Base-by-base conservation (phyloP, 345 rosid species). In the Populus nigra region DNA sequence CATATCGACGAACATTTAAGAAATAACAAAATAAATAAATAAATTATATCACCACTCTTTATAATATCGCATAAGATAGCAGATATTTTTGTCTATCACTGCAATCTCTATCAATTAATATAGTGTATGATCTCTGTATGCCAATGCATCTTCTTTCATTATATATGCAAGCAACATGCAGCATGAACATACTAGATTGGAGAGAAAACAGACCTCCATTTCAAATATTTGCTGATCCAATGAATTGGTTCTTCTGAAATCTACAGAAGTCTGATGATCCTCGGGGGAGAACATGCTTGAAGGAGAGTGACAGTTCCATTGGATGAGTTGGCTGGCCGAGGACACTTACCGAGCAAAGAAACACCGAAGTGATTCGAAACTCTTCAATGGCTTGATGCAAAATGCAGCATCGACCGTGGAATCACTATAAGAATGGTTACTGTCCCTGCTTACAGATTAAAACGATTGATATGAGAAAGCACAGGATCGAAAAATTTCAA, bases 261-360 rank as follows among this genome's bases (percentile, higher is more conserved):
- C 57, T 10, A 18, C 10, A 27, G 79, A 43, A 59, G 67, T 68
- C 47, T 62, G 79, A 65, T 45, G 43, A 15, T 81, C 84, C 72
- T 79, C 31, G 63, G 17, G 72, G 50, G 66, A 68, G 69, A 72
- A 49, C 71, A 69, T 10, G 77, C 68, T 11, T 69, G 84, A 31
- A 81, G 77, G 41, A 75, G 63, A 23, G 71, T 68, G 18, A 73
- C 29, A 65, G 27, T 76, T 71, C 84, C 87, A 50, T 47, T 74
- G 23, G 79, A 67, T 27, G 77, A 65, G 76, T 71, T 59, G 25
- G 73, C 49, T 61, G 81, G 80, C 68, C 78, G 79, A 57, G 86
- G 84, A 80, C 78, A 87, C 75, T 87, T 89, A 9, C 81, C 82
- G 9, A 87, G 86, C 62, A 41, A 65, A 76, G 88, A 81, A 11